A percentile compares a stretch with the other conserved stretches of the same genome.
Evolutionary conservation across 768 basidiomycete species (phyloP).

Genomic region (Tulasnella sp.): DNA sequence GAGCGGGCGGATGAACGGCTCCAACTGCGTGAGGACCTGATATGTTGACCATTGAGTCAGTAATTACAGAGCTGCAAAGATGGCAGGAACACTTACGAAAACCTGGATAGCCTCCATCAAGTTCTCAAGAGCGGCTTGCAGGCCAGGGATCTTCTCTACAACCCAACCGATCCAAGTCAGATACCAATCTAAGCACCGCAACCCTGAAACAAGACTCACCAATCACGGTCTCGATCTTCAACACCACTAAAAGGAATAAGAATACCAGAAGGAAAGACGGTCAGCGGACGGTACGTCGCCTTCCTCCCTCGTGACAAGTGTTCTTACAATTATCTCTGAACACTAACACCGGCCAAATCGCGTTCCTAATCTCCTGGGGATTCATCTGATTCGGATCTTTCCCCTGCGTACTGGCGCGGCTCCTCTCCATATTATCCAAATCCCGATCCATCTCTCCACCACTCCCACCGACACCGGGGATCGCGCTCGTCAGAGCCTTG

Average conservation of each 20-base stretch:
- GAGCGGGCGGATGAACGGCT: conserved; percentile 9
- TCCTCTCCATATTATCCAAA: conserved; percentile 59
- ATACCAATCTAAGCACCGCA: conserved; percentile 15
- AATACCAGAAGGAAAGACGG: too few species aligned
- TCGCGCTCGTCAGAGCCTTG: conserved; percentile 40
- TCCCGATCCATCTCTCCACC: conserved; percentile 64
- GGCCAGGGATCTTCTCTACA: conserved; percentile 69
- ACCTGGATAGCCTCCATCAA: conserved; percentile 9
- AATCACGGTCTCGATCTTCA: conserved; percentile 67
- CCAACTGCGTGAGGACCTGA: neutral
- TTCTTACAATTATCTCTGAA: conserved; percentile 66
- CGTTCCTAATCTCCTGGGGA: conserved; percentile 74
- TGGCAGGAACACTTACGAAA: neutral
- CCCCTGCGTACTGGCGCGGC: conserved; percentile 46
- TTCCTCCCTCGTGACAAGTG: neutral
- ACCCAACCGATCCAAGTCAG: neutral
- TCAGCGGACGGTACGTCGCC: neutral
- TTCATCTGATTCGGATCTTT: conserved; percentile 71
- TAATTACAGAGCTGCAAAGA: neutral
- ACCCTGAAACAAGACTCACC: conserved; percentile 29
- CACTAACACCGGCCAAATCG: conserved; percentile 73
- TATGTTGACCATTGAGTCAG: neutral
- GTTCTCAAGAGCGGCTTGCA: conserved; percentile 51
- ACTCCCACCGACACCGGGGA: conserved; percentile 48
- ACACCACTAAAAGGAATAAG: conserved; percentile 37